Conservation (phyloP, 495 filamentous ascomycete species). For the Hyaloscypha bicolor region DNA sequence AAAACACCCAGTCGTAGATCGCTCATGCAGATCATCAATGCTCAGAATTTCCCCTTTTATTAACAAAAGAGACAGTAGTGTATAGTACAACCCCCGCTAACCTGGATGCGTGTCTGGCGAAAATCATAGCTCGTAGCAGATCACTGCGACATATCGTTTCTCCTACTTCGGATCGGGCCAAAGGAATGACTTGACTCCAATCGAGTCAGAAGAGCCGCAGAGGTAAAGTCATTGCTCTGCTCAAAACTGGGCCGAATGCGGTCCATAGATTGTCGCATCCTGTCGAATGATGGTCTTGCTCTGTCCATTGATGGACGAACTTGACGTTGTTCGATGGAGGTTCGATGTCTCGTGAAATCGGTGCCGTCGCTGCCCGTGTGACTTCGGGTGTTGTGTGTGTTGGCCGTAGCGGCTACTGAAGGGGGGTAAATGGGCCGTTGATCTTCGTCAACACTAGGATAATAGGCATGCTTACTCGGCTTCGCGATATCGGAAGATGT, state of each 20-base stretch:
- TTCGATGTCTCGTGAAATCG: conserved; percentile 72
- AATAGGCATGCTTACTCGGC: conserved; percentile 60
- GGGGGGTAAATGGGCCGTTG: conserved; percentile 89
- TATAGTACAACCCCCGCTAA: conserved; percentile 26
- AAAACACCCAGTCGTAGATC: conserved; percentile 32
- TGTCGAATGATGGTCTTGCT: conserved; percentile 72
- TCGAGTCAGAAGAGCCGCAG: conserved; percentile 77
- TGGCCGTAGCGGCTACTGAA: conserved; percentile 73
- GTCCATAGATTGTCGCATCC: conserved; percentile 75
- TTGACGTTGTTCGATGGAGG: conserved; percentile 40
- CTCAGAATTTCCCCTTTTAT: conserved; percentile 26
- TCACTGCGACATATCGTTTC: conserved; percentile 17
- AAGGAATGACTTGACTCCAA: conserved; percentile 70
- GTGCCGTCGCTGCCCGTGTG: conserved; percentile 94
- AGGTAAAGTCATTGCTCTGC: conserved; percentile 85
- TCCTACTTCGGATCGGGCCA: conserved; percentile 34
- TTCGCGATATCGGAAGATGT: conserved; percentile 67
- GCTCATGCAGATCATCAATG: conserved; percentile 36
- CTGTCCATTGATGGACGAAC: conserved; percentile 66
- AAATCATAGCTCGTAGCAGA: conserved; percentile 15
- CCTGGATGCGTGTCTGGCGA: not conserved
- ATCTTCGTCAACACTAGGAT: conserved; percentile 73
- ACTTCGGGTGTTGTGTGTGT: conserved; percentile 79
- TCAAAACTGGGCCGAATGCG: conserved; percentile 78
- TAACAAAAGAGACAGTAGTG: conserved; percentile 30